These are phyloP conservation scores for Herpetospermum pedunculosum DNA, from an alignment of 306 rosid genomes.

Conservation along the genomic window DNA sequence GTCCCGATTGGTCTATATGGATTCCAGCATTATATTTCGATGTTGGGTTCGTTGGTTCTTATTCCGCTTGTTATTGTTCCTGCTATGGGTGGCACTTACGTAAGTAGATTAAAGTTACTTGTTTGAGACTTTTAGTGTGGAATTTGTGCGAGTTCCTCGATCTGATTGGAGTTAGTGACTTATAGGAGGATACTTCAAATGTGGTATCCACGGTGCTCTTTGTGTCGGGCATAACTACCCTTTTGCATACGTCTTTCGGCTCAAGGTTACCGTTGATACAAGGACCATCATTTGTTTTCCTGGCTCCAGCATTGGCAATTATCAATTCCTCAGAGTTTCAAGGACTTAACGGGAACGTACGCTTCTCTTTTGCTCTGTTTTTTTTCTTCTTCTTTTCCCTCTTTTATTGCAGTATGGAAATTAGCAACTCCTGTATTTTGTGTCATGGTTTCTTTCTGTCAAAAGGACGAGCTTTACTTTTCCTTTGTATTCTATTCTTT, in stretches of 20 bases:
- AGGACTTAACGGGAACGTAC: slow-evolving; percentile 72
- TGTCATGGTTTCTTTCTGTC: not conserved
- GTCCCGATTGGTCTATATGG: slow-evolving; percentile 86
- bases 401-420: not conserved
- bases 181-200: slow-evolving; percentile 79
- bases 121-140: not conserved
- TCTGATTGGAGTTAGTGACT: slow-evolving; percentile 42
- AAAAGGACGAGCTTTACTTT: not conserved
- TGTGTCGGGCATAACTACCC: slow-evolving; percentile 75
- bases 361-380: slow-evolving; percentile 19
- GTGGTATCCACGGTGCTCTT: slow-evolving; percentile 93
- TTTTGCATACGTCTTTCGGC: slow-evolving; percentile 75
- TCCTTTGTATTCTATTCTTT: not conserved
- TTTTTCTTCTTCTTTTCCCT: not conserved
- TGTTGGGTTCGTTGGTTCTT: slow-evolving; percentile 81
- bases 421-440: not conserved
- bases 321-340: slow-evolving; percentile 85
- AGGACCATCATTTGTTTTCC: slow-evolving; percentile 86
- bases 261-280: slow-evolving; percentile 92
- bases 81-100: slow-evolving; percentile 97
- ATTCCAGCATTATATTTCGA: slow-evolving; percentile 77
- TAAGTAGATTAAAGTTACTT: slow-evolving; percentile 28
- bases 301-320: slow-evolving; percentile 77
- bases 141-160: slow-evolving; percentile 19
- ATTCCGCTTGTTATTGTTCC: slow-evolving; percentile 89